Percentiles rank a stretch among this genome's conserved stretches.
phyloP scores from a whole-genome alignment of 495 filamentous ascomycete genomes.

The Aspergillus cristatus region DNA sequence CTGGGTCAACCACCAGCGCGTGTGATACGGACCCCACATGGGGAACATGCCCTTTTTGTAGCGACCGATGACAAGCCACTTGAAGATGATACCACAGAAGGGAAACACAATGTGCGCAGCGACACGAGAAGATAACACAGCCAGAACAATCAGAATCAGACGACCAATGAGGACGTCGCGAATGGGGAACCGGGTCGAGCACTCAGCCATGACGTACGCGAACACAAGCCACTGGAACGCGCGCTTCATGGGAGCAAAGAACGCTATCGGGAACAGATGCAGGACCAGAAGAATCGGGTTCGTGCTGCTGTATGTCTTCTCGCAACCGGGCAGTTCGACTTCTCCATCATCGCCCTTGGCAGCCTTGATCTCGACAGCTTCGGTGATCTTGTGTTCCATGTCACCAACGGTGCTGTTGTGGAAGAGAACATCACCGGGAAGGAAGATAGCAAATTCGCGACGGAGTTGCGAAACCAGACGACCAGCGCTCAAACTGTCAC shows the following conservation, averaged over 20 bases:
- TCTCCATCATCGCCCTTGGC: constrained; percentile 5
- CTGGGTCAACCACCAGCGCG: constrained; percentile 40
- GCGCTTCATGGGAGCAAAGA: constrained; percentile 28
- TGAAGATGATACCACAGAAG: constrained; percentile 26
- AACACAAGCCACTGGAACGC: constrained; percentile 33
- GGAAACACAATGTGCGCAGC: constrained; percentile 19
- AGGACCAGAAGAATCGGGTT: constrained; percentile 26
- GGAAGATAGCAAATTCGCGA: constrained; percentile 21
- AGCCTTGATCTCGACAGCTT: constrained; percentile 15
- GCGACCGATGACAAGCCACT: constrained; percentile 37
- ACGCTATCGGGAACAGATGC: constrained; percentile 25
- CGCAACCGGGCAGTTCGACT: constrained; percentile 13
- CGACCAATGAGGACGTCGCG: constrained; percentile 18
- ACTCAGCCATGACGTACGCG: constrained; percentile 19
- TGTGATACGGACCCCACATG: constrained; percentile 42
- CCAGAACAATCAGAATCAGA: constrained; percentile 22
- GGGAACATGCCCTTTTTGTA: constrained; percentile 34
- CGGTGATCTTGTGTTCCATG: constrained; percentile 8
- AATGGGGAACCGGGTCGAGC: constrained; percentile 12
- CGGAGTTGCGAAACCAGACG: constrained; percentile 30
- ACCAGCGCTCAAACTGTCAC: constrained; percentile 35
- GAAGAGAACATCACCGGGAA: constrained; percentile 33
- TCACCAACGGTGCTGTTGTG: constrained; percentile 17
- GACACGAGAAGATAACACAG: constrained; percentile 20
- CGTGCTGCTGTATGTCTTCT: constrained; percentile 28